phyloP scores from a whole-genome alignment of 1,284 basidiomycete genomes.

The Naganishia sp. region DNA sequence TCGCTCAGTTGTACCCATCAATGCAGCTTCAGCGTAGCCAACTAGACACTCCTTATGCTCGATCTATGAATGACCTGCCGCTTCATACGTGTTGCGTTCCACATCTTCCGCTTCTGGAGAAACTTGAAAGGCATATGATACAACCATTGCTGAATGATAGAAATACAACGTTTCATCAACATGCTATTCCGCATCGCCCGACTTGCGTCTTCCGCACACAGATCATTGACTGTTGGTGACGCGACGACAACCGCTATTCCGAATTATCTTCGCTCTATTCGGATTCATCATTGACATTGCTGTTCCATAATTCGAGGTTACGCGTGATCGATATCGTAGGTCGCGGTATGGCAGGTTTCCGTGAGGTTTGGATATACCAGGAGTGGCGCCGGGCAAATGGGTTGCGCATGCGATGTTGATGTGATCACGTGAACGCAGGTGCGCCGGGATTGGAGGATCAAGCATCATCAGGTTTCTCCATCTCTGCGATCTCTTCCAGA shows the following conservation, averaged over 20 bases:
- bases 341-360: background rate
- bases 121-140: background rate
- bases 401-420: background rate
- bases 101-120: no score
- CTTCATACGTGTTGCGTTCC: no score
- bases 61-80: background rate
- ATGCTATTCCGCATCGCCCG: no score
- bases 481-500: conserved; percentile 32
- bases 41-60: background rate
- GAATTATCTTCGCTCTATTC: background rate
- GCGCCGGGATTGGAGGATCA: background rate
- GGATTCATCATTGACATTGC: conserved; percentile 7
- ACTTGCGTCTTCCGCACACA: no score
- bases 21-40: background rate
- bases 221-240: background rate
- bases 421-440: background rate
- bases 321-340: background rate
- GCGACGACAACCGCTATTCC: background rate
- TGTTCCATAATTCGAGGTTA: background rate
- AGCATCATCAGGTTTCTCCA: conserved; percentile 27
- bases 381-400: background rate
- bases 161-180: no score
- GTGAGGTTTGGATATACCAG: no score
- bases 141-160: background rate
- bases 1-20: no score